These are phyloP conservation scores for Alnus glutinosa DNA, from an alignment of 306 rosid species.

Conservation along the genomic window DNA sequence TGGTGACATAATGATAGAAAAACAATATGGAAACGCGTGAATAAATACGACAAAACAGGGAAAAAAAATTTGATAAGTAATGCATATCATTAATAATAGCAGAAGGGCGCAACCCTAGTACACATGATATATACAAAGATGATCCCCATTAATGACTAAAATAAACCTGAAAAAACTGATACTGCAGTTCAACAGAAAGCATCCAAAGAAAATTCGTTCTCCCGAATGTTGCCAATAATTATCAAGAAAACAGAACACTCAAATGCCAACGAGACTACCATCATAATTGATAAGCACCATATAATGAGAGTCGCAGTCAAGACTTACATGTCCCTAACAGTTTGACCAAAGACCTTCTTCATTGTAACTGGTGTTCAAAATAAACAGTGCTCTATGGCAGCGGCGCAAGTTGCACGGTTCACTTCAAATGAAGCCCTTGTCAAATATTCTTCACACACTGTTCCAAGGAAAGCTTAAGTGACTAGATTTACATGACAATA, in stretches of 20 bases:
- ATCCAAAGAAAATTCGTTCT: background rate
- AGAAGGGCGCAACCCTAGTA: too few species aligned
- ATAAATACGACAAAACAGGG: background rate
- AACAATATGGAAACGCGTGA: background rate
- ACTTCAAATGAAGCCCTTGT: constrained; percentile 25
- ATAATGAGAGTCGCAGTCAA: constrained; percentile 2
- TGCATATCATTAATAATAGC: too few species aligned
- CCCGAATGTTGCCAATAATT: background rate
- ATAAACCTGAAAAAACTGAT: background rate
- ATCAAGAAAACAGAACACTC: background rate
- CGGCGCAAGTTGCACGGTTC: constrained; percentile 35
- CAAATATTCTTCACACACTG: background rate
- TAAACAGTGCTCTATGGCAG: constrained; percentile 28
- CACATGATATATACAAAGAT: too few species aligned
- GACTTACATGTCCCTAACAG: constrained; percentile 96
- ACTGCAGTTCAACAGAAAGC: background rate
- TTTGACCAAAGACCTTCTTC: constrained; percentile 97
- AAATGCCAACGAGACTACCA: constrained; percentile 4
- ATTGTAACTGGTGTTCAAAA: constrained; percentile 43
- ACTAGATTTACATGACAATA: constrained; percentile 10
- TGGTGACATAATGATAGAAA: constrained; percentile 15
- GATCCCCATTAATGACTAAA: too few species aligned
- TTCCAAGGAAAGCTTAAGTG: constrained; percentile 11
- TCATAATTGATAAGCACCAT: background rate
- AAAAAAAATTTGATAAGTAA: too few species aligned